Conservation (phyloP, 306 rosid genomes). For the Herpetospermum pedunculosum region DNA sequence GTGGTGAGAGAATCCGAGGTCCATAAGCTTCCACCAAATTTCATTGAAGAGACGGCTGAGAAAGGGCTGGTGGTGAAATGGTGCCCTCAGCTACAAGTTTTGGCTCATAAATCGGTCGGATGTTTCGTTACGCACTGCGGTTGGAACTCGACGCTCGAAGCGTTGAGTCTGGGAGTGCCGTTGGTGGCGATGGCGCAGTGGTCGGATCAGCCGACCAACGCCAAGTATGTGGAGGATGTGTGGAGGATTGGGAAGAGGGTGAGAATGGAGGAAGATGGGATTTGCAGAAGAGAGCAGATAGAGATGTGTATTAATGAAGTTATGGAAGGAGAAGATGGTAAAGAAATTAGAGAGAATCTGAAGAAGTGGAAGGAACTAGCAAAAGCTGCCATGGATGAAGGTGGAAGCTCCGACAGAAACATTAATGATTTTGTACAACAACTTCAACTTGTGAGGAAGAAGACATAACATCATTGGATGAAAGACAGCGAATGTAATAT, state of each 20-base stretch:
- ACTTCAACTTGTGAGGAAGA: neutral
- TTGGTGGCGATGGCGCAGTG: conserved; percentile 21
- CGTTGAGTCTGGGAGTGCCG: conserved; percentile 19
- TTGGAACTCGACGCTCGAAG: conserved; percentile 28
- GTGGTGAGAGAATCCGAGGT: neutral
- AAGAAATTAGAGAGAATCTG: neutral
- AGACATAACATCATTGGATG: too few species aligned
- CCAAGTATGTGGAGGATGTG: conserved; percentile 15
- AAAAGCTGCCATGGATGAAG: neutral
- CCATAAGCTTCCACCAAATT: neutral
- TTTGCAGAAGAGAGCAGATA: conserved; percentile 2
- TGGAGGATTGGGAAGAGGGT: conserved; percentile 23
- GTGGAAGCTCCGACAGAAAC: neutral
- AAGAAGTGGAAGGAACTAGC: neutral
- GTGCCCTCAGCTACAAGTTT: conserved; percentile 18
- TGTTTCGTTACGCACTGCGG: conserved; percentile 27
- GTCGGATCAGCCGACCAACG: conserved; percentile 22
- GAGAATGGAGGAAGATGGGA: conserved; percentile 7
- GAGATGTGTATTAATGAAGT: conserved; percentile 8
- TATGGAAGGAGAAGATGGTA: conserved; percentile 10
- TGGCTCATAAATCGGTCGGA: conserved; percentile 15
- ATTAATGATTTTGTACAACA: neutral
- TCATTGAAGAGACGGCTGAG: neutral
- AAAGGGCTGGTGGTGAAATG: conserved; percentile 5
- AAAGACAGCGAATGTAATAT: too few species aligned